Conservation (phyloP, 768 basidiomycete species). For the Dioszegia hungarica region DNA sequence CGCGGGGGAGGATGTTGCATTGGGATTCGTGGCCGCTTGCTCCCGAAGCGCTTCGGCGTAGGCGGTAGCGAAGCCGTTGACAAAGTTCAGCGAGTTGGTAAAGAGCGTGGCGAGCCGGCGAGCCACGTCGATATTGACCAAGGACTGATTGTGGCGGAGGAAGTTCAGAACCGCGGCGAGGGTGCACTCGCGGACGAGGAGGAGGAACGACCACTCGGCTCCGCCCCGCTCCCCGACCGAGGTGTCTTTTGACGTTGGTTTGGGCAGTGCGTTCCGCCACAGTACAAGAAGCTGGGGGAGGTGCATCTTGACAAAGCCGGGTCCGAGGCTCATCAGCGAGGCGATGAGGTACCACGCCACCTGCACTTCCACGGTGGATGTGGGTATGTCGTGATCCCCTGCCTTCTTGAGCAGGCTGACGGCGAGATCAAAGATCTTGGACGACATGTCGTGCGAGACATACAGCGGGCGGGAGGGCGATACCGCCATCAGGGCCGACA, state of each 20-base stretch:
- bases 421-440: slow-evolving; percentile 85
- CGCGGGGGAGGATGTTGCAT: slow-evolving; percentile 14
- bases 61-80: slow-evolving; percentile 71
- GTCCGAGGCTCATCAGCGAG: slow-evolving; percentile 84
- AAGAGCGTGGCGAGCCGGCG: slow-evolving; percentile 80
- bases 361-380: slow-evolving; percentile 79
- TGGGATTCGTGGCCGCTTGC: slow-evolving; percentile 31
- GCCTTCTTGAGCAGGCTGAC: slow-evolving; percentile 83
- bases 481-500: slow-evolving; percentile 78
- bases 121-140: slow-evolving; percentile 86
- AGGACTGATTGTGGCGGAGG: slow-evolving; percentile 65
- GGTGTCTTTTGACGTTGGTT: slow-evolving; percentile 83
- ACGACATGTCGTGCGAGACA: slow-evolving; percentile 83
- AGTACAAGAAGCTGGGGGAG: slow-evolving; percentile 88
- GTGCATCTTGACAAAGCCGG: slow-evolving; percentile 87
- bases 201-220: slow-evolving; percentile 82
- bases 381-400: slow-evolving; percentile 79
- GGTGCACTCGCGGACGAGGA: slow-evolving; percentile 85
- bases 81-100: slow-evolving; percentile 83
- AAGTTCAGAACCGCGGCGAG: slow-evolving; percentile 84
- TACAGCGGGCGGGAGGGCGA: slow-evolving; percentile 85
- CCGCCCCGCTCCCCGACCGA: slow-evolving; percentile 60
- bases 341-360: slow-evolving; percentile 91
- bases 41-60: slow-evolving; percentile 64
- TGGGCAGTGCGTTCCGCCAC: slow-evolving; percentile 95